A percentile compares a stretch with the other conserved stretches of the same genome.
These are phyloP conservation scores for Candida chauliodis DNA, from an alignment of 805 yeast species.

Conservation along the genomic window DNA sequence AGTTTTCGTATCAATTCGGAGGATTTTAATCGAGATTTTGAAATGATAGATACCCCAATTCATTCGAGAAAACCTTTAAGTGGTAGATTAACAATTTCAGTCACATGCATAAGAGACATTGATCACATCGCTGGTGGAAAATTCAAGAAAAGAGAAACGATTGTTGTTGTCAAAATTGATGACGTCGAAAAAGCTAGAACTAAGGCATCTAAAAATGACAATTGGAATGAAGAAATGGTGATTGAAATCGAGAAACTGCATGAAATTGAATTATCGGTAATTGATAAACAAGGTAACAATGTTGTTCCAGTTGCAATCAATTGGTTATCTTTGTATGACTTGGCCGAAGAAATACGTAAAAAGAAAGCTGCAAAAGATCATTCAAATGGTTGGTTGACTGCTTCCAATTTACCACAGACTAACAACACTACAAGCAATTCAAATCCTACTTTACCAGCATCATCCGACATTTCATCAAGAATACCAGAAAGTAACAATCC, in stretches of 20 bases:
- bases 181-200: constrained; percentile 81
- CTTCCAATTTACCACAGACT: constrained; percentile 46
- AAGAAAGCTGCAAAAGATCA: constrained; percentile 73
- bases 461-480: not conserved
- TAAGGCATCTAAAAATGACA: constrained; percentile 68
- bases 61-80: constrained; percentile 79
- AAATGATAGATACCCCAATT: constrained; percentile 62
- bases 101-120: constrained; percentile 78
- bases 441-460: constrained; percentile 1
- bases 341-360: constrained; percentile 92
- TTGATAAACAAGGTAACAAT: constrained; percentile 60
- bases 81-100: constrained; percentile 72
- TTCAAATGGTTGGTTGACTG: constrained; percentile 84
- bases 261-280: constrained; percentile 84
- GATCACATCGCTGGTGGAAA: constrained; percentile 89
- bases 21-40: constrained; percentile 64
- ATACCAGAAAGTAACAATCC: constrained; percentile 7
- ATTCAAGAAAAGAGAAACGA: constrained; percentile 75
- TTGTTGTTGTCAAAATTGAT: constrained; percentile 77
- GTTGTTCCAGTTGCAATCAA: constrained; percentile 85
- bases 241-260: constrained; percentile 86
- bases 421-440: constrained; percentile 9
- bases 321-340: constrained; percentile 88
- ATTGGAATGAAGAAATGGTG: constrained; percentile 79
- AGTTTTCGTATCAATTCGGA: constrained; percentile 78